Evolutionary conservation across 2,329 filamentous ascomycete genomes (phyloP).

Genomic region (Aureobasidium lini): DNA sequence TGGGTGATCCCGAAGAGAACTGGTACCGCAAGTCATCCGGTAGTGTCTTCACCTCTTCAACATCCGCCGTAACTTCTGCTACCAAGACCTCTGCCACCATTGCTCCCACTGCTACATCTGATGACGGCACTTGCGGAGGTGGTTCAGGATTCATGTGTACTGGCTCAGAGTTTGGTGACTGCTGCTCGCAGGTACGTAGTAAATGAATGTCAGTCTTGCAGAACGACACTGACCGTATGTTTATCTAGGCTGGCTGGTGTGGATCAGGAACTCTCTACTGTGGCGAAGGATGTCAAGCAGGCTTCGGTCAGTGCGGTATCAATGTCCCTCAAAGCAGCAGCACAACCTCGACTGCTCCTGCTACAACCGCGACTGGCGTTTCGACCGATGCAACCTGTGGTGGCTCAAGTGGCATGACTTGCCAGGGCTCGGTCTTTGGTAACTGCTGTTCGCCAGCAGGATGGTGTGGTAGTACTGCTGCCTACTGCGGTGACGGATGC

Average conservation of each 20-base stretch:
- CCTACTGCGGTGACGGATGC: conserved; percentile 33
- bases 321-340: conserved; percentile 3
- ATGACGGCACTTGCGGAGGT: conserved; percentile 2
- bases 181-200: not conserved
- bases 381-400: conserved; percentile 27
- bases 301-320: conserved; percentile 22
- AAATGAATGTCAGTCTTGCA: not conserved
- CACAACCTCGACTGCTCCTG: not conserved
- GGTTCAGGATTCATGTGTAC: conserved; percentile 12
- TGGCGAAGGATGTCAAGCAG: conserved; percentile 25
- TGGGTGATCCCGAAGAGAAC: conserved; percentile 38
- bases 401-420: conserved; percentile 29
- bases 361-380: not conserved
- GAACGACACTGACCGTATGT: not conserved
- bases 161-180: conserved; percentile 13
- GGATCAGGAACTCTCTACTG: conserved; percentile 12
- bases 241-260: conserved; percentile 4
- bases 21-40: conserved; percentile 39
- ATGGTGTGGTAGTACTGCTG: conserved; percentile 29
- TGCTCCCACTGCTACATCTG: conserved; percentile 1
- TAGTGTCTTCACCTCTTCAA: conserved; percentile 4
- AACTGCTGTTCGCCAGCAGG: conserved; percentile 30
- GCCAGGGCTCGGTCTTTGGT: conserved; percentile 27
- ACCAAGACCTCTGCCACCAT: conserved; percentile 13
- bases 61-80: conserved; percentile 6